Evolutionary conservation across 257 asterid species (phyloP).

Genomic region (Solanum virginianum): DNA sequence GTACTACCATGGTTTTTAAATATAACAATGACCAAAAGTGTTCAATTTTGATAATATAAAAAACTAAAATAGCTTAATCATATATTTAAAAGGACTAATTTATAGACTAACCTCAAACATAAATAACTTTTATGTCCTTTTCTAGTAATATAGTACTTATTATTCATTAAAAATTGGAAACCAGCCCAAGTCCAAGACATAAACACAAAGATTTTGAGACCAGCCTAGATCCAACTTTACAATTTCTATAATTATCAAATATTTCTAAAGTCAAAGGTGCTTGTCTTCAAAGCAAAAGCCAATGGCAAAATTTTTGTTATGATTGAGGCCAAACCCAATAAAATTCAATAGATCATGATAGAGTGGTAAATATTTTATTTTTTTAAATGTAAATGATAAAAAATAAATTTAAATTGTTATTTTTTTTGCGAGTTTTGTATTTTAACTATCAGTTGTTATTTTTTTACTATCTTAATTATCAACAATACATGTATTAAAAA

Average conservation of each 20-base stretch:
- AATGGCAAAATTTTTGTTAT: neutral
- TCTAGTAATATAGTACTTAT: neutral
- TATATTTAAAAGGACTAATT: neutral
- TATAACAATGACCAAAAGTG: neutral
- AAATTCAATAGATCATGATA: neutral
- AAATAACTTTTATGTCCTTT: neutral
- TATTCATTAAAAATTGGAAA: neutral
- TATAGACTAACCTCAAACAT: neutral
- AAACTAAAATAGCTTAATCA: neutral
- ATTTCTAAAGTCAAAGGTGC: neutral
- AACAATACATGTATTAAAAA: too few relatives aligned
- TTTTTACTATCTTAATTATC: neutral
- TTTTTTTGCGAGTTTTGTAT: neutral
- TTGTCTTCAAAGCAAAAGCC: neutral
- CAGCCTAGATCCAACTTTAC: neutral
- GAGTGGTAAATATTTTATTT: neutral
- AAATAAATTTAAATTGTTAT: fast-evolving
- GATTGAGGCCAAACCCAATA: neutral
- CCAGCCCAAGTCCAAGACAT: neutral
- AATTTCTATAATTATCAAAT: neutral
- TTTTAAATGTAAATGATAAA: neutral
- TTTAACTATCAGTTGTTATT: neutral
- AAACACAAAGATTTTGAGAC: neutral
- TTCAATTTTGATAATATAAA: neutral
- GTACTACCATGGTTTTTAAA: neutral